A percentile compares a stretch with the other conserved stretches of the same genome.
phyloP scores from a whole-genome alignment of 139 green algal species.

The Chlamydomonas schloesseri region DNA sequence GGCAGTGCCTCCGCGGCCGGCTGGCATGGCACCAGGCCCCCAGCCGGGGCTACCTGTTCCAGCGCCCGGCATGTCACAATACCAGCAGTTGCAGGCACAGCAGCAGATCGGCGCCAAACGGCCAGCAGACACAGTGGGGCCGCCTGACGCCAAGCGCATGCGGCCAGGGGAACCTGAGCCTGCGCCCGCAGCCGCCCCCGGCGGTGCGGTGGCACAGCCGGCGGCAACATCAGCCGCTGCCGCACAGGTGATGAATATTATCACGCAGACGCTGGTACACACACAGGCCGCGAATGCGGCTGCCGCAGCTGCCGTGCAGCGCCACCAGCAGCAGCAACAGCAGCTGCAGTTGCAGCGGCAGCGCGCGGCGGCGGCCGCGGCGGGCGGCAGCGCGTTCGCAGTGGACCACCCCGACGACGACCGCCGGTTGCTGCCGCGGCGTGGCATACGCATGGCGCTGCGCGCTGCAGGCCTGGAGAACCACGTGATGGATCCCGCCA shows the following conservation, averaged over 20 bases:
- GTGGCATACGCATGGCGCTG: conserved; percentile 42
- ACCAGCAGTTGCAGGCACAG: background rate
- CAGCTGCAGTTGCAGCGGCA: background rate
- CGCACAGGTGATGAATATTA: background rate
- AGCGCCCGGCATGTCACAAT: no score
- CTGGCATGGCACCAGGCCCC: background rate
- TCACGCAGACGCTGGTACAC: background rate
- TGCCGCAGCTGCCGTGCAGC: no score
- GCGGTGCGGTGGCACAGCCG: no score
- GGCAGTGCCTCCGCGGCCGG: background rate
- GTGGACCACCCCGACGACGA: conserved; percentile 9
- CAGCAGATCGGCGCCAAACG: background rate
- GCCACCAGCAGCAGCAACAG: background rate
- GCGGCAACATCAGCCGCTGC: no score
- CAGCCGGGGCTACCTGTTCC: background rate
- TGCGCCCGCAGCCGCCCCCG: background rate
- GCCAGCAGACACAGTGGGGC: background rate
- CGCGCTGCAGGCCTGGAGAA: conserved; percentile 41
- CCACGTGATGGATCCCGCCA: conserved; percentile 38
- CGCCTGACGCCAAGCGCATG: conserved; percentile 7
- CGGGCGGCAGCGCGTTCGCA: background rate
- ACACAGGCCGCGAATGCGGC: background rate
- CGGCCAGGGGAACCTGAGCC: background rate
- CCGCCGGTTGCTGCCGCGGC: conserved; percentile 34
- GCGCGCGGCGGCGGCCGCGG: background rate